These are phyloP conservation scores for Xylariomycetidae sp. DNA, from an alignment of 2,329 filamentous ascomycete genomes.

Conservation along the genomic window DNA sequence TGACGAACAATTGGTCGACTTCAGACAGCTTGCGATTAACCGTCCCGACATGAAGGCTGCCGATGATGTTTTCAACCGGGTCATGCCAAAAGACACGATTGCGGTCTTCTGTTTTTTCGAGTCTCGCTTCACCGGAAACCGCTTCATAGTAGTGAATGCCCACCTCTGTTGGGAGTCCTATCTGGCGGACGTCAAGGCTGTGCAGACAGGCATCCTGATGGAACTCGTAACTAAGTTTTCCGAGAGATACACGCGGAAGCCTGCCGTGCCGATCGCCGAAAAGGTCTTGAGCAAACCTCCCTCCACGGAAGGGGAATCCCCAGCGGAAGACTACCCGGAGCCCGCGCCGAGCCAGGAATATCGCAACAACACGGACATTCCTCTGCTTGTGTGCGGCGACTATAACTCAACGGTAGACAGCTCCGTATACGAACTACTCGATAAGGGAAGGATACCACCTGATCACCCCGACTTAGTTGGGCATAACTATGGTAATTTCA, in stretches of 20 bases:
- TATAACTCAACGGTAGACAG: conserved; percentile 89
- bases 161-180: conserved; percentile 94
- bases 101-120: conserved; percentile 89
- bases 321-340: conserved; percentile 51
- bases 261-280: conserved; percentile 65
- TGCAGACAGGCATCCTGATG: conserved; percentile 94
- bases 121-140: conserved; percentile 82
- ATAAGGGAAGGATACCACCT: conserved; percentile 70
- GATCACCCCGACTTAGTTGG: conserved; percentile 75
- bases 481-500: conserved; percentile 90
- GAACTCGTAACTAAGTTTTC: conserved; percentile 83
- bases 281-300: conserved; percentile 51
- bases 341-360: conserved; percentile 85
- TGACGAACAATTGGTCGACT: conserved; percentile 92
- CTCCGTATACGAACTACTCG: conserved; percentile 86
- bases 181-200: conserved; percentile 89
- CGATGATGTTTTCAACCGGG: conserved; percentile 95
- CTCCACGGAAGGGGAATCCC: conserved; percentile 38
- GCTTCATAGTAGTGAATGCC: conserved; percentile 88
- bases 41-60: conserved; percentile 95
- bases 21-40: conserved; percentile 87
- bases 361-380: conserved; percentile 78
- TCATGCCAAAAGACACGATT: conserved; percentile 98
- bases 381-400: conserved; percentile 86
- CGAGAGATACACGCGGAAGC: conserved; percentile 76